Conservation (phyloP, 805 yeast genomes). For the Candida qinlingensis region DNA sequence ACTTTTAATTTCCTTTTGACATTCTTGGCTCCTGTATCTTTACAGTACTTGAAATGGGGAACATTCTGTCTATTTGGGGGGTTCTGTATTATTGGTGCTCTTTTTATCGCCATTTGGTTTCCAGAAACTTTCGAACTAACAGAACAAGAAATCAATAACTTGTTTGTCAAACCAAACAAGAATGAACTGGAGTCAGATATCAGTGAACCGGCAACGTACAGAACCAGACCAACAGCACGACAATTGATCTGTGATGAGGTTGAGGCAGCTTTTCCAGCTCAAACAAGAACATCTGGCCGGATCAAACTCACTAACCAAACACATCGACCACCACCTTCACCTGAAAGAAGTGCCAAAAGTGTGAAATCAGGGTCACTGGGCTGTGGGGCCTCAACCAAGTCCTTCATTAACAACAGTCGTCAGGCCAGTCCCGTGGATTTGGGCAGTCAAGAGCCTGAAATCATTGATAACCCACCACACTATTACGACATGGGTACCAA, state of each 20-base stretch:
- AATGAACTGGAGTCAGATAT: neutral
- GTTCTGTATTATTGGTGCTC: slow-evolving; percentile 28
- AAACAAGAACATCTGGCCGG: neutral
- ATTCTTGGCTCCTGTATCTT: slow-evolving; percentile 34
- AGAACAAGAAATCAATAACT: slow-evolving; percentile 22
- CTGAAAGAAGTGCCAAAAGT: neutral
- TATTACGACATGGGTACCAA: slow-evolving; percentile 14
- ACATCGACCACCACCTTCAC: neutral
- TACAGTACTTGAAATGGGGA: slow-evolving; percentile 33
- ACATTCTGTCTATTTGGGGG: slow-evolving; percentile 35
- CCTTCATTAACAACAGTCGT: neutral
- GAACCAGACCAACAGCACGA: neutral
- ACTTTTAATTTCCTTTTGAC: slow-evolving; percentile 32
- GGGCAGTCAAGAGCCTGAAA: neutral
- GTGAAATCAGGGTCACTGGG: neutral
- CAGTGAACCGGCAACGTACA: neutral
- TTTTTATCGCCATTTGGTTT: slow-evolving; percentile 28
- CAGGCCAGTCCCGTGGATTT: slow-evolving; percentile 12
- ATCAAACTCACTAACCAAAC: neutral
- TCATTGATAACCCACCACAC: slow-evolving; percentile 4
- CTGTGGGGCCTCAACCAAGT: neutral
- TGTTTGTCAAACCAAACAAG: slow-evolving; percentile 12
- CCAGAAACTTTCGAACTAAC: slow-evolving; percentile 39
- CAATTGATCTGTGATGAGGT: neutral
- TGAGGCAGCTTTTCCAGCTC: neutral